Base-by-base conservation (phyloP, 1,284 basidiomycete species). In the Pterula multifida region DNA sequence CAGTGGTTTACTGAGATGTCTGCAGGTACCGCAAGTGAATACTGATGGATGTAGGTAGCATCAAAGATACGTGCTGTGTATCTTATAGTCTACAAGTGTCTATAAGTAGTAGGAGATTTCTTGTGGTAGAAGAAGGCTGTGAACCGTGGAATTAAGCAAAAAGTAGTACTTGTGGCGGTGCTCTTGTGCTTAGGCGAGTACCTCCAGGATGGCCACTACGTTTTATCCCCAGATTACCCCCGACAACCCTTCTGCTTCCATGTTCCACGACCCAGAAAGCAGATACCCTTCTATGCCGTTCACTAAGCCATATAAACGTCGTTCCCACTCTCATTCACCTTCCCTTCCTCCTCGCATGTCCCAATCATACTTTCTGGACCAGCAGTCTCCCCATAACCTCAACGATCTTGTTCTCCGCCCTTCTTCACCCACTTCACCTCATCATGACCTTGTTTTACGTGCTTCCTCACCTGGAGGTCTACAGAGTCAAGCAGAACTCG, bases 371-470 rank as follows among this genome's bases (percentile, higher is more conserved):
- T 42, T 17, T 17, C 39, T 17, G 9, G 39, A 42, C 39, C 39
- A 42, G 17, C n/a, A n/a, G n/a, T n/a, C n/a, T n/a, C 9, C 21
- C 4, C 39, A n/a, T 17, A n/a, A 42, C 21, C 26, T 26, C 25
- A 21, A 48, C 9, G 17, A 17, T 11, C 28, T 15, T 11, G 32
- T 32, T 17, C 6, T 24, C 49, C 51, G 3, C 54, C 48, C 42
- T 50, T 53, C 46, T 24, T 52, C 48, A 23, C 39, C 45, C 11
- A 54, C 32, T 25, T 39, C 3, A 22, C 11, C 22, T 36, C 24
- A 51, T 23, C 6, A 17, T 17, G n/a, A 23, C n/a, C 12, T 12
- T 17, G 22, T 17, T 44, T 19, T 23, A 17, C 42, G 42, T 32
- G 15, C 28, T 15, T 6, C 6, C 15, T 32, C 28, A 6, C 28